Conservation (phyloP, 2,329 filamentous ascomycete species). For the Fusarium verticillioides region DNA sequence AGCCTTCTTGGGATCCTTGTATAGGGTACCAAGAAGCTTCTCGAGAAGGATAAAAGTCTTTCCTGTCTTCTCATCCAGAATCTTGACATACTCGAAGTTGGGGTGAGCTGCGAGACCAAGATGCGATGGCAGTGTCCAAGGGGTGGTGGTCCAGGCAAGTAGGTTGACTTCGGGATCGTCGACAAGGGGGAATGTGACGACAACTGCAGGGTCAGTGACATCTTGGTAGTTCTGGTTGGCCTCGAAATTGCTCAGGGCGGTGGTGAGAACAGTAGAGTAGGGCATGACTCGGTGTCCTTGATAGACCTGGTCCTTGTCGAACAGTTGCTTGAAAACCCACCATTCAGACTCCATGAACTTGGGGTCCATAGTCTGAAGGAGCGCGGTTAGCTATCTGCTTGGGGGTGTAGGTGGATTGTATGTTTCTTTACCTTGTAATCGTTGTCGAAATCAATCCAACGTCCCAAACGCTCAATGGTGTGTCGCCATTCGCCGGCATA, state of each 20-base stretch:
- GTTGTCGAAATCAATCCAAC: conserved; percentile 98
- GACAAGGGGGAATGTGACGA: conserved; percentile 86
- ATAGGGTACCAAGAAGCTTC: conserved; percentile 81
- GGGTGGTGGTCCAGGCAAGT: conserved; percentile 90
- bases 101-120: conserved; percentile 81
- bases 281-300: conserved; percentile 94
- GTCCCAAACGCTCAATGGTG: conserved; percentile 87
- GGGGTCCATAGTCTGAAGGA: conserved; percentile 85
- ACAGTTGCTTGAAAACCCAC: conserved; percentile 97
- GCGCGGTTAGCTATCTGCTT: conserved; percentile 13
- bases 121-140: conserved; percentile 86
- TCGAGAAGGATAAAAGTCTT: conserved; percentile 90
- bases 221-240: conserved; percentile 95
- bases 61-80: conserved; percentile 82
- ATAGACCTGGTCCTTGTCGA: conserved; percentile 90
- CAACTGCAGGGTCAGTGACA: conserved; percentile 88
- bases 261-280: conserved; percentile 90
- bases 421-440: conserved; percentile 79
- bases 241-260: conserved; percentile 92
- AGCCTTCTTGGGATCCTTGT: conserved; percentile 96
- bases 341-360: conserved; percentile 95
- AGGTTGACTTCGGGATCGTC: conserved; percentile 80
- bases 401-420: no score
- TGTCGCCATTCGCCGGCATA: conserved; percentile 87
- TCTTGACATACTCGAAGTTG: conserved; percentile 88